These are phyloP conservation scores for Metschnikowia santaceciliae DNA, from an alignment of 805 yeast species.

Conservation along the genomic window DNA sequence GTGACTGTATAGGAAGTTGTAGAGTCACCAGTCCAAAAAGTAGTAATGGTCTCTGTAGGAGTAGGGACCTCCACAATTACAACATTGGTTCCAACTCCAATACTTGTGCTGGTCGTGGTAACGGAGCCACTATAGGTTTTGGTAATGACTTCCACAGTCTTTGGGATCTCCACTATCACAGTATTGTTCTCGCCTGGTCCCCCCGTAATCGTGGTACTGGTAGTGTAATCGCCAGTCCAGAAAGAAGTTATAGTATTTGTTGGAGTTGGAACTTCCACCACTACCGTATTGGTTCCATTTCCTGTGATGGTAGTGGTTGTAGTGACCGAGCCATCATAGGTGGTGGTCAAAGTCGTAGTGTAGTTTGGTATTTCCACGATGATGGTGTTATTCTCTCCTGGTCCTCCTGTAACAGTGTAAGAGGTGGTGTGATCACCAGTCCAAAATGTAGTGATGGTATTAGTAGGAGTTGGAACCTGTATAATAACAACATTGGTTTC, in stretches of 20 bases:
- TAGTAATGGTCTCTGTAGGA: constrained; percentile 10
- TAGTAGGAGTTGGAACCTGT: constrained; percentile 13
- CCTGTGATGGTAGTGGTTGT: not conserved
- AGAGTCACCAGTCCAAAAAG: constrained; percentile 5
- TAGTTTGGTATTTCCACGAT: too few species aligned
- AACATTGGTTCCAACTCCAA: constrained; percentile 5
- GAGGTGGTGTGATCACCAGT: constrained; percentile 4
- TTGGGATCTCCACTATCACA: constrained; percentile 13
- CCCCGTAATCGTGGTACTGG: too few species aligned
- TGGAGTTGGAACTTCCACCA: constrained; percentile 14
- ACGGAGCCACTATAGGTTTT: constrained; percentile 9
- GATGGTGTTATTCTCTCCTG: too few species aligned
- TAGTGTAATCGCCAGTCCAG: constrained; percentile 1
- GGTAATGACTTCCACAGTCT: constrained; percentile 6
- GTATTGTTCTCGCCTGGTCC: constrained; percentile 5
- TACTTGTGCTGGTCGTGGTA: not conserved
- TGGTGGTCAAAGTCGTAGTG: too few species aligned
- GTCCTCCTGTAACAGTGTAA: constrained; percentile 1
- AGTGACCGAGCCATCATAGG: too few species aligned
- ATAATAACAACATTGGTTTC: constrained; percentile 9
- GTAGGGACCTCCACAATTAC: constrained; percentile 14
- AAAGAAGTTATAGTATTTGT: constrained; percentile 9
- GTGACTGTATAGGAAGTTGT: constrained; percentile 7
- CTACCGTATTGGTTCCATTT: constrained; percentile 6
- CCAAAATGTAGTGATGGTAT: constrained; percentile 9